Base-by-base conservation (phyloP, 2,329 filamentous ascomycete genomes). In the Incumbomyces delicatus region DNA sequence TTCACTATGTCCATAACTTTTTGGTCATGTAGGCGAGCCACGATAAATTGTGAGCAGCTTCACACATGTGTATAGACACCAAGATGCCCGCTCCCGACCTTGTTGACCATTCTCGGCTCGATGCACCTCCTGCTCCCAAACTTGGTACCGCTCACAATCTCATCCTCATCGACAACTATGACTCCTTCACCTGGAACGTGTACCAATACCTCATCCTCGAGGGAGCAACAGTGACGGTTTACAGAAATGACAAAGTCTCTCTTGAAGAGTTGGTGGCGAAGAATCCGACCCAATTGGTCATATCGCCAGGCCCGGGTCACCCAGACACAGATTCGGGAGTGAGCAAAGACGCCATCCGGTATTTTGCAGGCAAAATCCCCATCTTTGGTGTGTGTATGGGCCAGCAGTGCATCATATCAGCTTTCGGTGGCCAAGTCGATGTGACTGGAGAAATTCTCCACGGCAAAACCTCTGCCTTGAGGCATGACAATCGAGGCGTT, bases 361-460 rank as follows among this genome's bases (percentile, higher is more conserved):
- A 95, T 65, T 98, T 96, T 65, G 81, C 84, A 27, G 92, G 92
- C 56, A 96, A 95, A 68, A 86, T 98, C 41, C 92, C 92, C 10
- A 80, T 98, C 12, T 78, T 98, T 44, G 92, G 92, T n/a, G 92
- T 98, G 27, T 98, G 92, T 63, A 96, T 98, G 90, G 92, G 92
- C 57, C 83, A 95, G 81, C 92, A 98, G 73, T 98, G 92, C 67
- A 96, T 98, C 55, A 90, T 94, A 62, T 85, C 92, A 46, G 82
- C 87, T 29, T 96, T 94, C 60, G 92, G 92, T 40, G 92, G 92
- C 50, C 81, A 85, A 42, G 92, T 98, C 41, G 83, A 83, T 62
- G 90, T 87, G 49, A 94, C 92, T 8, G 92, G 92, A 20, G 92
- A 98, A 69, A 95, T 95, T 60, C 73, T 98, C 46, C 92, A 98